Conservation (phyloP, 192 early-diverging fungal species). For the Entrophospora sp. region DNA sequence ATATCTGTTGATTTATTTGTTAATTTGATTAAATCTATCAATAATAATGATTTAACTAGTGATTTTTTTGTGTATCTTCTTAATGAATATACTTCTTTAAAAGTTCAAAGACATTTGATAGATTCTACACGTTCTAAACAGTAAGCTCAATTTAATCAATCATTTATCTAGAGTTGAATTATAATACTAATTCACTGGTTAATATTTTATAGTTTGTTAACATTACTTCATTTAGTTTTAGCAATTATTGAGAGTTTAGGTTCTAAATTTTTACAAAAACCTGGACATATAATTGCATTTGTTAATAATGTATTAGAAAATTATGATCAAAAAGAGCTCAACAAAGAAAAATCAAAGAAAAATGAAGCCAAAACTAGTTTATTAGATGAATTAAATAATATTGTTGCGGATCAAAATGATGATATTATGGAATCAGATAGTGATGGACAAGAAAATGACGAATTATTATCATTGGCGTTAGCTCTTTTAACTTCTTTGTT, state of each 20-base stretch:
- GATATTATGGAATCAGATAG: slow-evolving; percentile 27
- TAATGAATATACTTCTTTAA: slow-evolving; percentile 56
- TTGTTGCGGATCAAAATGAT: slow-evolving; percentile 22
- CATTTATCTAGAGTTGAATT: not conserved
- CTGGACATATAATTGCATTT: slow-evolving; percentile 66
- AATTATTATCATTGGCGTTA: slow-evolving; percentile 48
- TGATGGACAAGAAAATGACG: slow-evolving; percentile 40
- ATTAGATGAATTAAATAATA: slow-evolving; percentile 19
- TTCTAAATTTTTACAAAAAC: slow-evolving; percentile 63
- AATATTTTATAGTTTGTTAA: slow-evolving; percentile 39
- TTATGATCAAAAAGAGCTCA: not conserved
- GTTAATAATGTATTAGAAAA: slow-evolving; percentile 55
- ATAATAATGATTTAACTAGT: slow-evolving; percentile 47
- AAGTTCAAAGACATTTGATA: slow-evolving; percentile 22
- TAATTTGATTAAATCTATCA: slow-evolving; percentile 46
- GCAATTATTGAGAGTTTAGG: slow-evolving; percentile 63
- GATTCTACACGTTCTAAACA: slow-evolving; percentile 34
- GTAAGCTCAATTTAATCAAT: slow-evolving; percentile 23
- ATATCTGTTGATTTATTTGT: slow-evolving; percentile 57
- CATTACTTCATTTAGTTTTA: slow-evolving; percentile 49
- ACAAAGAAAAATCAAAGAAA: not conserved
- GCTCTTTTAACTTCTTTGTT: slow-evolving; percentile 57
- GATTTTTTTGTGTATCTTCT: slow-evolving; percentile 70
- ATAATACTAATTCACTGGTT: not conserved
- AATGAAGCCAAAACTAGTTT: not conserved